Base-by-base conservation (phyloP, 306 rosid genomes). In the Quercus alba region DNA sequence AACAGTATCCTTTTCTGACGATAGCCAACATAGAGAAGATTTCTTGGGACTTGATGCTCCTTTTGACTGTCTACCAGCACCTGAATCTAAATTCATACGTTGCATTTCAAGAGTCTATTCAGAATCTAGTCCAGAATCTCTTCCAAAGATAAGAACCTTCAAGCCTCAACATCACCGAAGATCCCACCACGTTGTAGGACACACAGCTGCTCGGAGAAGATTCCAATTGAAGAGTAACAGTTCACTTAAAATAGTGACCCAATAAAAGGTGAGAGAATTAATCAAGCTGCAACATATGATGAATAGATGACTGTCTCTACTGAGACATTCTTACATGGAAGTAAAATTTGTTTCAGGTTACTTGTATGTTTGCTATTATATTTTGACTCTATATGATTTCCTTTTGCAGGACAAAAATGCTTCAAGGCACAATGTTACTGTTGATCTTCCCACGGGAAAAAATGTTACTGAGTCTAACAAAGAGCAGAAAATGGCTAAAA, bases 211-310 rank as follows among this genome's bases (percentile, higher is more conserved):
- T 19, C 21, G 72, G 58, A 76, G 74, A 85, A 83, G 83, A 61
- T 11, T 61, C 81, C 92, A 70, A 23, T 6, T 35, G 41, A 81
- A 69, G 6, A 81, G 31, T 33, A 75, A 70, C 77, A 72, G 67
- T 81, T 78, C 78, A 49, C 54, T 49, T 15, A 54, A 44, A 70
- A 81, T 58, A 31, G 67, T 18, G n/a, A 51, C 75, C n/a, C 56
- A 21, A 73, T 28, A 67, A 63, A 86, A 83, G 94, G 93, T 89
- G 77, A 87, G 89, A 76, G 70, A 77, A 69, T 56, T 33, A 64
- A 67, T 56, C 41, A 64, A 67, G 78, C 61, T 76, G 74, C 69
- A 26, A 64, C n/a, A 21, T 23, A 49, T 49, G 18, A 33, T 56
- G 67, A 31, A 25, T 13, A 25, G 21, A 85, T 41, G 14, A 46